These are phyloP conservation scores for Botrytis aclada DNA, from an alignment of 2,329 filamentous ascomycete species.

Conservation along the genomic window DNA sequence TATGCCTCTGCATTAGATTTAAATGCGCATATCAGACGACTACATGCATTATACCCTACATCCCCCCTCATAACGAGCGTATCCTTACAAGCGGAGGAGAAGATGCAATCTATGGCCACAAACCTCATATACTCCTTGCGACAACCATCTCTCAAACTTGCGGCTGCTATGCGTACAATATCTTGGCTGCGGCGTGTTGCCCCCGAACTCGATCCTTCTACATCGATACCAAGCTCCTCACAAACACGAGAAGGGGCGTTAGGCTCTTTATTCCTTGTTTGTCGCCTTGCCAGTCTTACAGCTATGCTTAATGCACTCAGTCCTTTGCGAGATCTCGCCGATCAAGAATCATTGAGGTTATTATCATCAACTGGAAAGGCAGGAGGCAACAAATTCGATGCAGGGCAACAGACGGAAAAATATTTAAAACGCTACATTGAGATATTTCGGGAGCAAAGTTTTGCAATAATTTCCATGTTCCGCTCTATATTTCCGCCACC, in stretches of 20 bases:
- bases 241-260: constrained; percentile 61
- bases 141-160: constrained; percentile 76
- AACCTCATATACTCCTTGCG: constrained; percentile 79
- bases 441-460: constrained; percentile 96
- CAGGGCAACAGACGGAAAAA: constrained; percentile 88
- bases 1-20: constrained; percentile 89
- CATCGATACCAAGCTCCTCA: constrained; percentile 26
- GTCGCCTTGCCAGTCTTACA: constrained; percentile 75
- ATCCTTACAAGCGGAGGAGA: constrained; percentile 72
- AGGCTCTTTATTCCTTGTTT: constrained; percentile 82
- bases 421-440: constrained; percentile 96
- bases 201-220: constrained; percentile 65
- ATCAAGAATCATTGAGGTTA: constrained; percentile 67
- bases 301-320: constrained; percentile 78
- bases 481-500: constrained; percentile 75
- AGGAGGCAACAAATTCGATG: constrained; percentile 49
- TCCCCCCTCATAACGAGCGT: constrained; percentile 74
- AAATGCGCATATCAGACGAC: constrained; percentile 85
- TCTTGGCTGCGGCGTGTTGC: constrained; percentile 86
- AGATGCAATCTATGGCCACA: constrained; percentile 83
- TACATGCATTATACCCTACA: constrained; percentile 77
- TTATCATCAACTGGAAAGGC: constrained; percentile 19
- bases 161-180: constrained; percentile 84
- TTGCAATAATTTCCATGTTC: constrained; percentile 92
- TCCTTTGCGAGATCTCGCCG: constrained; percentile 82